A percentile compares a stretch with the other conserved stretches of the same genome.
Evolutionary conservation across 2,329 filamentous ascomycete species (phyloP).

Genomic region (Nigrospora osmanthi): DNA sequence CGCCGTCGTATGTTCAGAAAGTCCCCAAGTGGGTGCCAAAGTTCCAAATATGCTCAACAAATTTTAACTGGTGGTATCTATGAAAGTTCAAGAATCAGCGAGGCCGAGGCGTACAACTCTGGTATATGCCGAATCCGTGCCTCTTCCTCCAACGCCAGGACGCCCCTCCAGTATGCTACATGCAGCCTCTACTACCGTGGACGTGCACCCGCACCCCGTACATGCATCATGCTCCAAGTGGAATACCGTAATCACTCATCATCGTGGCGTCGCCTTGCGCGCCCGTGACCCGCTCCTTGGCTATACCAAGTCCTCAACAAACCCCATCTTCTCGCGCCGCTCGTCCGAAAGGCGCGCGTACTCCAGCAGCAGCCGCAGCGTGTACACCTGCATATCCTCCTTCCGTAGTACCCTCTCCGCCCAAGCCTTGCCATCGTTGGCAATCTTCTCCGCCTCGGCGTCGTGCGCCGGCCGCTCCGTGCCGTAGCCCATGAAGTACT

Average conservation of each 20-base stretch:
- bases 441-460: conserved; percentile 53
- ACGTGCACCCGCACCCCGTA: too few species aligned
- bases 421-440: conserved; percentile 58
- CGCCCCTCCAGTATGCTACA: too few species aligned
- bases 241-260: neutral
- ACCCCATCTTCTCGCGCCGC: conserved; percentile 43
- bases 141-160: too few species aligned
- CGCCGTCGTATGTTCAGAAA: too few species aligned
- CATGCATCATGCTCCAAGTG: too few species aligned
- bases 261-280: neutral
- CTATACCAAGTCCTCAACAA: conserved; percentile 40
- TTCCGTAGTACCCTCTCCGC: conserved; percentile 58
- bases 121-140: too few species aligned
- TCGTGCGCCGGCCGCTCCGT: conserved; percentile 38
- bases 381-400: conserved; percentile 70
- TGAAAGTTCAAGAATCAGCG: too few species aligned
- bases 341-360: conserved; percentile 51
- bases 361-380: conserved; percentile 55
- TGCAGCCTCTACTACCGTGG: too few species aligned
- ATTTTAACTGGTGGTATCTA: too few species aligned
- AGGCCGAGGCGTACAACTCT: too few species aligned
- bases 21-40: too few species aligned
- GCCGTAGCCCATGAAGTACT: conserved; percentile 62
- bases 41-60: too few species aligned
- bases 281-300: conserved; percentile 3